These are phyloP conservation scores for Chalciporus piperatus DNA, from an alignment of 768 basidiomycete species.

Conservation along the genomic window DNA sequence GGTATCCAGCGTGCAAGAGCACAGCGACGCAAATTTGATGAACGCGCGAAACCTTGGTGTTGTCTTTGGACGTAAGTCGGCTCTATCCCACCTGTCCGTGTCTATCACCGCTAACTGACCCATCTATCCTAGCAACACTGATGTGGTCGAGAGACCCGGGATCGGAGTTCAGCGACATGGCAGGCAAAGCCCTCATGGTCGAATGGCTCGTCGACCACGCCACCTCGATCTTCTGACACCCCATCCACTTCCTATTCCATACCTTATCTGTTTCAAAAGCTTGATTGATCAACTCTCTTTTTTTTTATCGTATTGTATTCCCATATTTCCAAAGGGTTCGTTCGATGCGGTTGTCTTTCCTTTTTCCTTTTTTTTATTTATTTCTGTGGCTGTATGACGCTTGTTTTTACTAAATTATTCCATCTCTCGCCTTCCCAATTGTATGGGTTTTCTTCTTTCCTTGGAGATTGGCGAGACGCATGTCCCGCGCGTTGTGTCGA, in stretches of 20 bases:
- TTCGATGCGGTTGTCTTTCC: neutral
- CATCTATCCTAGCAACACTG: constrained; percentile 69
- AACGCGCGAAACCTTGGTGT: constrained; percentile 93
- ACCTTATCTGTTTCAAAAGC: constrained; percentile 1
- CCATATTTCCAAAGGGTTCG: constrained; percentile 5
- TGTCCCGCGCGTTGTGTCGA: neutral
- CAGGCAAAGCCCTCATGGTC: constrained; percentile 87
- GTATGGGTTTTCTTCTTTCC: neutral
- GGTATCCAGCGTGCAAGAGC: constrained; percentile 61
- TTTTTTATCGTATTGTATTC: constrained; percentile 29
- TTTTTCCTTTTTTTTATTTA: constrained; percentile 3
- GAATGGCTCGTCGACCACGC: constrained; percentile 96
- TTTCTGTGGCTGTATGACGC: constrained; percentile 10
- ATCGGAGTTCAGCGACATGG: constrained; percentile 97
- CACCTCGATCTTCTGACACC: constrained; percentile 42
- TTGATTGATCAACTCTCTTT: neutral
- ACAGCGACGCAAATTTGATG: constrained; percentile 83
- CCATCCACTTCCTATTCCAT: constrained; percentile 12
- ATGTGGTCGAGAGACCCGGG: constrained; percentile 85
- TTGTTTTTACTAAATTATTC: constrained; percentile 23
- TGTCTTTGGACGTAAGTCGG: constrained; percentile 89
- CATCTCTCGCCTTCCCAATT: neutral
- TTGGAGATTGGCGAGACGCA: constrained; percentile 5
- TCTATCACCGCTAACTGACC: neutral
- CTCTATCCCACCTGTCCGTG: neutral